Evolutionary conservation across 345 rosid genomes (phyloP), one percentile per base, ranked within the genome.

Genomic region (Eutrema heterophyllum): DNA sequence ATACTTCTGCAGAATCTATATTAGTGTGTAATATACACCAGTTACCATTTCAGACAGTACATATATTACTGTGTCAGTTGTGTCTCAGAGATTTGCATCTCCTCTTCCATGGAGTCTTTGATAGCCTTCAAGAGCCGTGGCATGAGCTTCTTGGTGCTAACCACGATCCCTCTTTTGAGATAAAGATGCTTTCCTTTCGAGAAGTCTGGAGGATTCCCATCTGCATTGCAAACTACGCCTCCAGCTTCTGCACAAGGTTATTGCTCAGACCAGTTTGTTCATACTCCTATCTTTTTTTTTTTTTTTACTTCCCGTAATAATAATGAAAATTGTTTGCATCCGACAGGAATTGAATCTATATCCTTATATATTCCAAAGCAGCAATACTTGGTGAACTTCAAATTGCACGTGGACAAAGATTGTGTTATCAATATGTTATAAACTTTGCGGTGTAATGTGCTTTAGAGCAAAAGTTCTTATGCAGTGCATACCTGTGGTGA

Each of bases 51-150:
- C 39, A 53, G 73, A 18, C 26, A 30, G 35, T 44, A 18, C 49
- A 48, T 59, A 71, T 9, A 38, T n/a, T n/a, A 50, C 68, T 7
- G 24, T 41, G 32, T 30, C 35, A 51, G 44, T 50, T 62, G 43
- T 50, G 60, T 36, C 44, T 70, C 65, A 15, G 67, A 59, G 74
- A 58, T 43, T 2, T 5, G 54, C 56, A 79, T 75, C 83, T 88
- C 90, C 65, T 84, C 81, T 18, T 62, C 53, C 29, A 88, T 18
- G 43, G 90, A 84, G 72, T 90, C 89, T 77, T 69, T 80, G 44
- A 93, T 91, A 12, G 92, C 98, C 77, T 82, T 82, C 63, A 87
- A 40, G 56, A 90, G 84, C 32, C 59, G 74, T 26, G 98, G 96
- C 96, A 87, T 85, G 80, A 93, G 72, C 72, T 85, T 90, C 71